A percentile compares a stretch with the other conserved stretches of the same genome.
phyloP scores from a whole-genome alignment of 805 yeast genomes.

The Pichia cabralensis region DNA sequence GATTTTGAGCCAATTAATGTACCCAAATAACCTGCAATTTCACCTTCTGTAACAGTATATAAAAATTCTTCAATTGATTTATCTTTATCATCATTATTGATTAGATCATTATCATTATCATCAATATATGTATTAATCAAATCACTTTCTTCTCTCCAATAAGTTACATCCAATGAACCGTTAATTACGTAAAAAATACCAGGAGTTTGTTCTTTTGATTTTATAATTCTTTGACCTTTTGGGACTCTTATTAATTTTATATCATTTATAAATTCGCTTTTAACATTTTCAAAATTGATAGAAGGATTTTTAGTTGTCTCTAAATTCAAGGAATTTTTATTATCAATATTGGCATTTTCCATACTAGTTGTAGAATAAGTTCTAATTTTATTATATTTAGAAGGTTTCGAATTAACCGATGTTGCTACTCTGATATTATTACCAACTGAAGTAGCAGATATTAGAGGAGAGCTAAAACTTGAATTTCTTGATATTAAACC shows the following conservation, averaged over 20 bases:
- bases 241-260: conserved; percentile 46
- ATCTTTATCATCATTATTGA: neutral
- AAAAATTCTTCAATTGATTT: conserved; percentile 28
- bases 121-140: conserved; percentile 9
- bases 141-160: conserved; percentile 25
- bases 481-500: too few species aligned
- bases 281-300: conserved; percentile 39
- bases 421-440: conserved; percentile 1
- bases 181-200: conserved; percentile 77
- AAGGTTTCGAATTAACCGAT: too few species aligned
- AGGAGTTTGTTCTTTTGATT: conserved; percentile 54
- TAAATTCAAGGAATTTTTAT: neutral
- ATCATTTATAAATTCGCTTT: conserved; percentile 46
- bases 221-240: conserved; percentile 47
- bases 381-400: conserved; percentile 9
- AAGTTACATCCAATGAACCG: conserved; percentile 61
- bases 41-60: conserved; percentile 62
- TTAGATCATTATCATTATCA: conserved; percentile 3
- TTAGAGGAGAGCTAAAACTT: conserved; percentile 13
- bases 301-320: conserved; percentile 7
- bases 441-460: conserved; percentile 5
- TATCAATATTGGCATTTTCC: neutral
- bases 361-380: conserved; percentile 18
- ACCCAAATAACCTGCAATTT: conserved; percentile 81
- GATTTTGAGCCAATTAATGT: conserved; percentile 73